phyloP scores from a whole-genome alignment of 1,284 basidiomycete genomes.

The Boletellus deceptivus region DNA sequence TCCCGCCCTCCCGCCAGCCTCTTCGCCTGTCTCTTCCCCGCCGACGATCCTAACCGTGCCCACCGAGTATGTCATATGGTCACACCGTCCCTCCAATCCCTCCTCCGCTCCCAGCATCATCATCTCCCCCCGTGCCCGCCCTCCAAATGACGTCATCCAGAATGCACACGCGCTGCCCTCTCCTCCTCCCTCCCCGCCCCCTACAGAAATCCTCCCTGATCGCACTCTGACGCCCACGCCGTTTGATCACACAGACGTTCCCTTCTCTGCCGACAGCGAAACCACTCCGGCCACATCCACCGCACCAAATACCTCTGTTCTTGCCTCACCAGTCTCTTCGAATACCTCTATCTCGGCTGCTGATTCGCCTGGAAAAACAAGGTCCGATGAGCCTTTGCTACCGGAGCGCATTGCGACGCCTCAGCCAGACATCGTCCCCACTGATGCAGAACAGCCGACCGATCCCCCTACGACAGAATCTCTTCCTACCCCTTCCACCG shows the following conservation, averaged over 20 bases:
- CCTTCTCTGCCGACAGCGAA: slow-evolving; percentile 37
- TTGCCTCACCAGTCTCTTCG: slow-evolving; percentile 58
- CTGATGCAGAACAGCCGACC: background rate
- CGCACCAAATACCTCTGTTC: slow-evolving; percentile 44
- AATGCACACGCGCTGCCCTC: slow-evolving; percentile 52
- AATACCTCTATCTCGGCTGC: slow-evolving; percentile 54
- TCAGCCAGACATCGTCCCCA: slow-evolving; percentile 9
- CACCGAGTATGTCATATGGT: slow-evolving; percentile 54
- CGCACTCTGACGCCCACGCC: slow-evolving; percentile 20
- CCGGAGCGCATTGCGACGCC: slow-evolving; percentile 17
- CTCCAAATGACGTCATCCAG: slow-evolving; percentile 53
- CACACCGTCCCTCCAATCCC: slow-evolving; percentile 60
- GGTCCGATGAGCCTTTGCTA: slow-evolving; percentile 8
- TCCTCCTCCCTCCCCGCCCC: slow-evolving; percentile 50
- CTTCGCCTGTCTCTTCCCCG: slow-evolving; percentile 9
- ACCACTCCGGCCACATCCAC: background rate
- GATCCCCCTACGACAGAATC: background rate
- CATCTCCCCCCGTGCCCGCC: slow-evolving; percentile 58
- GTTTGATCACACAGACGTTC: slow-evolving; percentile 32
- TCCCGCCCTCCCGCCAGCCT: slow-evolving; percentile 5
- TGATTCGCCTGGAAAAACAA: slow-evolving; percentile 25
- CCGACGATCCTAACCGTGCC: slow-evolving; percentile 3
- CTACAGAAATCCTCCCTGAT: slow-evolving; percentile 7
- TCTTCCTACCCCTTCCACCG: too few relatives aligned
- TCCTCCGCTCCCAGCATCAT: slow-evolving; percentile 62